These are phyloP conservation scores for Corchorus olitorius DNA, from an alignment of 345 rosid species.

Conservation along the genomic window DNA sequence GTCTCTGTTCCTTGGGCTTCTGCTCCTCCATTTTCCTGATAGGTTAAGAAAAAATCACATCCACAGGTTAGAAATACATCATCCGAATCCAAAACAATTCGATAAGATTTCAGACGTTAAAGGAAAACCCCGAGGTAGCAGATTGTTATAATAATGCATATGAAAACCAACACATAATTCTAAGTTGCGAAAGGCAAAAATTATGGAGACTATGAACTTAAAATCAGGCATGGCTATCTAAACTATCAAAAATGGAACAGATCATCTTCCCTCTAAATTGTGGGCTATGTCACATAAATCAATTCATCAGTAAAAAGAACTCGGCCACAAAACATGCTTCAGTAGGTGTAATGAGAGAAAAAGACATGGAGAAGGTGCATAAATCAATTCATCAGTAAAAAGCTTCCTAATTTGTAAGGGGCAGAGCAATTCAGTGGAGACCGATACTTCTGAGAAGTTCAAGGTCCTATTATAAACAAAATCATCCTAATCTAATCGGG, in stretches of 20 bases:
- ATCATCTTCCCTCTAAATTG: not conserved
- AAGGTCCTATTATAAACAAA: not conserved
- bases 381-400: no score
- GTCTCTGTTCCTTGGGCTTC: constrained; percentile 90
- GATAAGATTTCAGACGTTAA: not conserved
- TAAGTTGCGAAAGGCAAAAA: not conserved
- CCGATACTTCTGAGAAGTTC: no score
- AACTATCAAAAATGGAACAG: not conserved
- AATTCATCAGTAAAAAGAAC: no score
- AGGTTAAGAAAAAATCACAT: not conserved
- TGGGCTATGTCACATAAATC: not conserved
- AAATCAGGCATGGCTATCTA: not conserved
- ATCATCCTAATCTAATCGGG: not conserved
- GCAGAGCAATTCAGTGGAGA: no score
- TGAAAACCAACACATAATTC: not conserved
- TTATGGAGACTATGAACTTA: not conserved
- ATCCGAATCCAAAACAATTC: not conserved
- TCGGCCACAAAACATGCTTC: no score
- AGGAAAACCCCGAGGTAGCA: not conserved
- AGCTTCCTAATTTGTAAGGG: no score
- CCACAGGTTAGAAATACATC: not conserved
- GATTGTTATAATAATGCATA: not conserved
- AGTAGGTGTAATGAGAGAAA: no score
- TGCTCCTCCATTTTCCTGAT: constrained; percentile 90
- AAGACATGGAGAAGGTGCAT: no score